phyloP scores from a whole-genome alignment of 345 rosid genomes.

The Aquilaria yunnanensis region DNA sequence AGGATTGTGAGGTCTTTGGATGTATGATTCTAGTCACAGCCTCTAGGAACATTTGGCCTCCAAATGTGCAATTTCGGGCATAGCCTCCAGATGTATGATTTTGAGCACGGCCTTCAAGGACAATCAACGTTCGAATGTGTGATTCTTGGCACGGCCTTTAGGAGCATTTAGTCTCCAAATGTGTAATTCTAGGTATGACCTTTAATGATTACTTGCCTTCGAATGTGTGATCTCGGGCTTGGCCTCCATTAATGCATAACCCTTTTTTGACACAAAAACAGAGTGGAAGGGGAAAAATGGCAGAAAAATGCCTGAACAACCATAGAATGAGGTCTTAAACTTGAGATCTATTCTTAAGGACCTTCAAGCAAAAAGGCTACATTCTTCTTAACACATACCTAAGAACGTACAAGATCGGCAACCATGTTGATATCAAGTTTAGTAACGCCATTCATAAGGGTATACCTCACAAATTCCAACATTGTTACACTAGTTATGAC shows the following conservation, averaged over 20 bases:
- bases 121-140: too few relatives aligned
- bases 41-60: too few relatives aligned
- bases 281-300: neutral
- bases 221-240: neutral
- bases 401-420: constrained; percentile 57
- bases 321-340: constrained; percentile 61
- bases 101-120: too few relatives aligned
- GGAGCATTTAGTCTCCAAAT: too few relatives aligned
- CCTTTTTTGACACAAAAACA: neutral
- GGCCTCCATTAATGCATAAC: neutral
- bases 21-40: too few relatives aligned
- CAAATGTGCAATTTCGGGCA: too few relatives aligned
- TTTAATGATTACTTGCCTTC: too few relatives aligned
- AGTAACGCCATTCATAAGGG: constrained; percentile 79
- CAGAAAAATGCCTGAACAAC: constrained; percentile 56
- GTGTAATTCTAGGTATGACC: too few relatives aligned
- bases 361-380: constrained; percentile 75
- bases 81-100: too few relatives aligned
- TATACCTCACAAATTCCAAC: constrained; percentile 82
- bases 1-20: too few relatives aligned
- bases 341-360: constrained; percentile 55
- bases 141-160: too few relatives aligned
- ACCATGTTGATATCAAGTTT: constrained; percentile 61
- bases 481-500: constrained; percentile 68
- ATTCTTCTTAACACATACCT: constrained; percentile 61